Evolutionary conservation across 768 basidiomycete genomes (phyloP).

Genomic region (Lactarius pseudohatsudake): DNA sequence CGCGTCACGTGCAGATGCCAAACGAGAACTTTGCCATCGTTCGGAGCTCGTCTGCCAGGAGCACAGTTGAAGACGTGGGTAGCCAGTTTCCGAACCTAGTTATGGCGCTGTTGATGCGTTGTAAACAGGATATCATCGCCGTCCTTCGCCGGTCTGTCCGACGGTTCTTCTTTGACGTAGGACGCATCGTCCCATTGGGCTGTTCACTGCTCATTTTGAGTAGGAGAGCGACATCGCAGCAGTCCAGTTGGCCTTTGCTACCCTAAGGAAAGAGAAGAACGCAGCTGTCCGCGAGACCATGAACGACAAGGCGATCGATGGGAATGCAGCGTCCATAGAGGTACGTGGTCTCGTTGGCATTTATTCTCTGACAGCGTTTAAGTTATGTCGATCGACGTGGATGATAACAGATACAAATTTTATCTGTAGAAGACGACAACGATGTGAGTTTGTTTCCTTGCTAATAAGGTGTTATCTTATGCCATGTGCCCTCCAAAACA

Average conservation of each 20-base stretch:
- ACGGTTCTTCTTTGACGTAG: slow-evolving; percentile 18
- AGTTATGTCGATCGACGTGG: background rate
- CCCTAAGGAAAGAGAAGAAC: slow-evolving; percentile 15
- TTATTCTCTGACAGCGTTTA: background rate
- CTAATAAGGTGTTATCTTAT: background rate
- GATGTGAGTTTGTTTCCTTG: slow-evolving; percentile 5
- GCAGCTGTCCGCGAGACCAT: slow-evolving; percentile 2
- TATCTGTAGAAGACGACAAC: slow-evolving; percentile 15
- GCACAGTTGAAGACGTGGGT: slow-evolving; percentile 16
- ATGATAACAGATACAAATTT: slow-evolving; percentile 5
- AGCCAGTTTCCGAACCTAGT: background rate
- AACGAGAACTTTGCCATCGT: slow-evolving; percentile 15
- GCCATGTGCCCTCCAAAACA: background rate
- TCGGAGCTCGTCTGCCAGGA: slow-evolving; percentile 5
- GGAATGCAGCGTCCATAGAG: slow-evolving; percentile 12
- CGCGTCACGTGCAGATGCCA: slow-evolving; percentile 14
- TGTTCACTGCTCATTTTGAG: slow-evolving; percentile 9
- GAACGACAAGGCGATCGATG: slow-evolving; percentile 11
- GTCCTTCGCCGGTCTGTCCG: slow-evolving; percentile 19
- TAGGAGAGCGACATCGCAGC: slow-evolving; percentile 14
- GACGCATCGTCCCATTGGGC: background rate
- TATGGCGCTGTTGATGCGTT: background rate
- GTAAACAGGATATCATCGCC: slow-evolving; percentile 15
- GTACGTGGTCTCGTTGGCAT: background rate
- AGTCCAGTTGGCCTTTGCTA: slow-evolving; percentile 11